Evolutionary conservation across 768 basidiomycete genomes (phyloP), one percentile per base, ranked within the genome.

Genomic region (Naganishia vishniacii): DNA sequence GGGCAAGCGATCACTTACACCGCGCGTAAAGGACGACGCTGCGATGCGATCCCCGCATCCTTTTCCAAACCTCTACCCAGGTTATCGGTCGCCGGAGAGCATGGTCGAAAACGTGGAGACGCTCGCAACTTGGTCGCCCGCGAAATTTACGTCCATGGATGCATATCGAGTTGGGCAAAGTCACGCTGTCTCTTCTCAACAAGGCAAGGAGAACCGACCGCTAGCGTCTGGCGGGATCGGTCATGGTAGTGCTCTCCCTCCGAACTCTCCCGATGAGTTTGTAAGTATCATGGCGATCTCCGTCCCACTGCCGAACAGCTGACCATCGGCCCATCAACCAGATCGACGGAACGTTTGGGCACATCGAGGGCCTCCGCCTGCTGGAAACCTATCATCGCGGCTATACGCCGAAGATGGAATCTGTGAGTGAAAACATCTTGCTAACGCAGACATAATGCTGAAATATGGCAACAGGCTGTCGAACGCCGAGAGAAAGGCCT

Each of bases 111-210:
- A 63, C 20, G 62, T 51, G 3, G 62, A 63, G 25, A 63, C 62
- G 2, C 26, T 63, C 25, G 62, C 62, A 13, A 63, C 62, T 31
- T 63, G 62, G 62, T 63, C 62, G 1, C 62, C 62, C n/a, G 62
- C 49, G 40, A 63, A 63, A 41, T 56, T 26, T 32, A 26, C 48
- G 34, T 29, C 62, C 11, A 40, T 12, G 34, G 26, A 59, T 25
- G 20, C 34, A n/a, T n/a, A n/a, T n/a, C n/a, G n/a, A n/a, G n/a
- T n/a, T n/a, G n/a, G n/a, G n/a, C n/a, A n/a, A n/a, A n/a, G n/a
- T n/a, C n/a, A n/a, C n/a, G n/a, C n/a, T n/a, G n/a, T n/a, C n/a
- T n/a, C n/a, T n/a, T n/a, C n/a, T n/a, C n/a, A n/a, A n/a, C n/a
- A n/a, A 37, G 53, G 20, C 8, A 56, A 56, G 53, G 53, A 56